A percentile compares a stretch with the other conserved stretches of the same genome.
phyloP scores from a whole-genome alignment of 2,329 filamentous ascomycete species.

The Neurospora crassa region DNA sequence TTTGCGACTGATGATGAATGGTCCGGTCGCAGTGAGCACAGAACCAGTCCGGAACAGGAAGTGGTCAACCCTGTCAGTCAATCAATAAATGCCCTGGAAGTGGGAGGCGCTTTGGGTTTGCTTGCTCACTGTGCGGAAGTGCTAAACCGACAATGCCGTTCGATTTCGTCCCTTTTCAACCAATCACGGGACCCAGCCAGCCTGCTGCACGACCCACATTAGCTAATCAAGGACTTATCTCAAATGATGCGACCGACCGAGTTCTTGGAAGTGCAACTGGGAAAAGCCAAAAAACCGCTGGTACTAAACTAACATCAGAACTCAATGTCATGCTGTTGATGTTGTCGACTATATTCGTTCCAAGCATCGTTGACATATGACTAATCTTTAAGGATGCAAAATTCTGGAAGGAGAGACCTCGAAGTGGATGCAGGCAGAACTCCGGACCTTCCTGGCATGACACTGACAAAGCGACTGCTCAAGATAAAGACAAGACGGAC shows the following conservation, averaged over 20 bases:
- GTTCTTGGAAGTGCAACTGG: background rate
- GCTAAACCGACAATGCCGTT: background rate
- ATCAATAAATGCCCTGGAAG: background rate
- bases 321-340: background rate
- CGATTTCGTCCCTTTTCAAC: background rate
- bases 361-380: background rate
- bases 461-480: background rate
- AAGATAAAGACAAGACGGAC: background rate
- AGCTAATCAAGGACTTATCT: background rate
- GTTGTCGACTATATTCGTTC: background rate
- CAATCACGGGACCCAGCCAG: background rate
- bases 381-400: background rate
- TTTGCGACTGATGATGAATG: background rate
- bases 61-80: background rate
- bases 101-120: background rate
- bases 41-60: background rate
- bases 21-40: background rate
- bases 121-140: background rate
- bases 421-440: background rate
- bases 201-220: background rate
- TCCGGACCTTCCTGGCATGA: background rate
- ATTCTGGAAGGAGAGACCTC: background rate
- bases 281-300: background rate
- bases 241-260: background rate
- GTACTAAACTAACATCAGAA: background rate